Conservation (phyloP, 495 filamentous ascomycete species). For the Glarea lozoyensis region DNA sequence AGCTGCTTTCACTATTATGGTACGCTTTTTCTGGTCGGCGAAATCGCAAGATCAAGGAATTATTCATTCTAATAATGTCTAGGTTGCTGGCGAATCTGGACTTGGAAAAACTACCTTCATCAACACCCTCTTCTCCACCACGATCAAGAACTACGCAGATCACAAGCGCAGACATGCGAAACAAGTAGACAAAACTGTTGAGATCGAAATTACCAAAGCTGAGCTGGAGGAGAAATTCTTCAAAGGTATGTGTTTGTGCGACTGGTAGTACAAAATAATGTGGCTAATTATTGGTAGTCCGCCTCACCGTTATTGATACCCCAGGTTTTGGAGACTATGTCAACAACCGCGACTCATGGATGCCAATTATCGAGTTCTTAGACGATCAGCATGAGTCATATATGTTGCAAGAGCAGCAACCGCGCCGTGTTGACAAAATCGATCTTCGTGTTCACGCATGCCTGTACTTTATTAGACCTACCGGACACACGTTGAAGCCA, state of each 20-base stretch:
- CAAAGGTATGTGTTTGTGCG: conserved; percentile 60
- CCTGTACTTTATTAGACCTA: conserved; percentile 97
- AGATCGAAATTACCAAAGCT: conserved; percentile 99
- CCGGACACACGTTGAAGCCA: conserved; percentile 96
- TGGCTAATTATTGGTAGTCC: conserved; percentile 50
- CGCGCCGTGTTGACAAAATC: conserved; percentile 94
- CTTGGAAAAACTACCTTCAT: conserved; percentile 99
- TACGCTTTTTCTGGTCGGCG: conserved; percentile 30
- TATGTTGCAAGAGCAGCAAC: conserved; percentile 99
- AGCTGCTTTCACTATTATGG: conserved; percentile 99
- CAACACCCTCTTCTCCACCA: conserved; percentile 99
- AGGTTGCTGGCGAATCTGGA: conserved; percentile 98
- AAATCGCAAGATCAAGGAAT: neutral
- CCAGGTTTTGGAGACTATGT: conserved; percentile 99
- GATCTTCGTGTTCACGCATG: conserved; percentile 98
- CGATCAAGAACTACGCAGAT: conserved; percentile 99
- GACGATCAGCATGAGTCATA: conserved; percentile 99
- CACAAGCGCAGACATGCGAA: conserved; percentile 97
- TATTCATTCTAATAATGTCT: conserved; percentile 1
- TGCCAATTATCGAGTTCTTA: conserved; percentile 98
- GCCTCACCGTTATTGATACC: conserved; percentile 96
- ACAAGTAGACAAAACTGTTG: conserved; percentile 98
- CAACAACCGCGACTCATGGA: conserved; percentile 99
- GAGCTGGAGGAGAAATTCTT: conserved; percentile 99
- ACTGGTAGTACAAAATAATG: neutral